Evolutionary conservation across 1,284 basidiomycete species (phyloP), one percentile per base, ranked within the genome.

Genomic region (Sanghuangporus baumii): DNA sequence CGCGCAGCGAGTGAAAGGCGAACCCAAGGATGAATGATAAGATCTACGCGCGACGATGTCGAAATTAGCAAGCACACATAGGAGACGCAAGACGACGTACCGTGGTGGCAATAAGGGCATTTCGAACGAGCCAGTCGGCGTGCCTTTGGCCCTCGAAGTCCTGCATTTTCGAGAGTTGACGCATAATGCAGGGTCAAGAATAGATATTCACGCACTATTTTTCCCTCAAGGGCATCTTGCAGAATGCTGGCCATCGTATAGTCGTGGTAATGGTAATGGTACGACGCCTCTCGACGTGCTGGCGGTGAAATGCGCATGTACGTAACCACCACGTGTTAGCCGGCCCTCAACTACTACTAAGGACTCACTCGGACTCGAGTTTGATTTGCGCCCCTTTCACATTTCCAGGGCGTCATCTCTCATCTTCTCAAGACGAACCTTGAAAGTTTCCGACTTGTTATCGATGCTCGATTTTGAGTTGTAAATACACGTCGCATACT

Each of bases 111-210:
- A 74, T 67, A 20, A 79, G 65, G 8, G 76, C 76, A 62, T 81
- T 69, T 36, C 78, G 79, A 38, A 78, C 70, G 36, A 87, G 75
- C 57, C 75, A 69, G 64, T 91, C 89, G 0, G 82, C 83, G 26
- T 75, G 70, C 65, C 80, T 81, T 70, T 91, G 89, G 1, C 89
- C 89, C 67, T 84, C 81, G 73, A 90, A 91, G 71, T 91, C 89
- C 89, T 91, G 18, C 12, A 37, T 6, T 16, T 16, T n/a, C 26
- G 16, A n/a, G 41, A n/a, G n/a, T 48, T 9, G 11, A 12, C 34
- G 11, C 31, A 36, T 18, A 26, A 31, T 47, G 36, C 2, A 11
- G 20, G 23, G 11, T 47, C n/a, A 48, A 18, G 34, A 6, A 12
- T 31, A 18, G 36, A 36, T 31, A 18, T 48, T 0, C 26, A 47